Conservation (phyloP, 1,284 basidiomycete genomes). For the Leccinum cinnamomeum region DNA sequence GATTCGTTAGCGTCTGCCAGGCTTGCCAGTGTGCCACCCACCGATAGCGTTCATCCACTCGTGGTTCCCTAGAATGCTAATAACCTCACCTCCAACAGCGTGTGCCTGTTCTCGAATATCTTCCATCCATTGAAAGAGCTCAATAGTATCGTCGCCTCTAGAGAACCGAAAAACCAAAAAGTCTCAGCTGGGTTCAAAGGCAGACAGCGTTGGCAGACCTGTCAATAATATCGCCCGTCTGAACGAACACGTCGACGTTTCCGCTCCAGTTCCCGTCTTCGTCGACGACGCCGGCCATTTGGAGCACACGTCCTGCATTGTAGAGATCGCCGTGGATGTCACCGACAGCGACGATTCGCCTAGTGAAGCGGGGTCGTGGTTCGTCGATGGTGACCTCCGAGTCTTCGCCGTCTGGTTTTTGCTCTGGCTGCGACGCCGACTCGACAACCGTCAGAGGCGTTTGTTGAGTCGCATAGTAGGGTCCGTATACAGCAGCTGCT, state of each 20-base stretch:
- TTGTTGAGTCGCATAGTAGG: conserved; percentile 28
- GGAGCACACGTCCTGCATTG: conserved; percentile 65
- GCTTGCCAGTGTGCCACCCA: conserved; percentile 30
- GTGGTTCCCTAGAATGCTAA: conserved; percentile 86
- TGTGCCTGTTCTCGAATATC: conserved; percentile 74
- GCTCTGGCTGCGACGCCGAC: conserved; percentile 4
- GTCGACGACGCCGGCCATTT: conserved; percentile 74
- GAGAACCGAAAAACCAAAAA: not conserved
- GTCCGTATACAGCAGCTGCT: conserved; percentile 20
- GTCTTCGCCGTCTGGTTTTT: conserved; percentile 11
- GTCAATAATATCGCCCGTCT: conserved; percentile 94
- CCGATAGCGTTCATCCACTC: conserved; percentile 90
- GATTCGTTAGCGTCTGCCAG: conserved; percentile 10
- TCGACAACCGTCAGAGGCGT: conserved; percentile 6
- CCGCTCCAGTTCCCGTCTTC: conserved; percentile 75
- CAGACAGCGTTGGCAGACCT: conserved; percentile 44
- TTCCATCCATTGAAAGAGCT: conserved; percentile 82
- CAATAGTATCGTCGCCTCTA: conserved; percentile 85
- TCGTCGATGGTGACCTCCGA: conserved; percentile 14
- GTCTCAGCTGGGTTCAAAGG: conserved; percentile 9
- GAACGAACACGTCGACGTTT: conserved; percentile 79
- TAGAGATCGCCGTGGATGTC: conserved; percentile 67
- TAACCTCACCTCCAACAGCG: conserved; percentile 65
- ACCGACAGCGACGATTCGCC: conserved; percentile 61
- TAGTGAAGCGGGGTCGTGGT: conserved; percentile 34